Evolutionary conservation across 441 rosid genomes (phyloP), one percentile per base, ranked within the genome.

Genomic region (Croton laevigatus): DNA sequence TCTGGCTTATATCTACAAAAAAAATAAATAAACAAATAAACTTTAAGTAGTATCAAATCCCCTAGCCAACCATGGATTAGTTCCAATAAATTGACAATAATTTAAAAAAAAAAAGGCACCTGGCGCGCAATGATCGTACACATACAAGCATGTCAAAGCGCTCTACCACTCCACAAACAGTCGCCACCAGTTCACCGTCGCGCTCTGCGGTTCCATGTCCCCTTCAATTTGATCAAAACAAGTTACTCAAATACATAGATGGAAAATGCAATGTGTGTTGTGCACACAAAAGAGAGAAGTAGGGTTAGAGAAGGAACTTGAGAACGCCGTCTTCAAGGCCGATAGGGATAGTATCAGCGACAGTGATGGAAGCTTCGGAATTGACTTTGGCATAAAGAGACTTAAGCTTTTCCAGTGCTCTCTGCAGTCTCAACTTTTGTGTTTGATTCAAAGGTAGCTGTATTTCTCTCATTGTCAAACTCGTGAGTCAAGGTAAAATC

Each of bases 1-100:
- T 94, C 99, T 3, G 99, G 94, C 89, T 94, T 94, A 80, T 89
- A 94, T 85, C 98, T 94, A 66, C 52, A n/a, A n/a, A n/a, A n/a
- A n/a, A n/a, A n/a, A n/a, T n/a, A n/a, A n/a, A n/a, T n/a, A n/a
- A n/a, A n/a, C n/a, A 58, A 23, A 27, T n/a, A 27, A 27, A 1
- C 32, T 27, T 27, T 27, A 6, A 36, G 32, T 20, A 13, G 6
- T 3, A 49, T 1, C 5, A 23, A 36, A 65, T n/a, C 13, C 32
- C 65, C 3, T 3, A 23, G 5, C 1, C 32, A 59, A 49, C 45
- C 55, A n/a, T 3, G 6, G 5, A 48, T 36, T 12, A 32, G 9
- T 12, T 8, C 8, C 6, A 17, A 23, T 11, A 3, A 4, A 46
- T 16, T 46, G 22, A 1, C 9, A 54, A 55, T 6, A 38, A 37